Evolutionary conservation across 345 rosid species (phyloP).

Genomic region (Melastoma malabathricum): DNA sequence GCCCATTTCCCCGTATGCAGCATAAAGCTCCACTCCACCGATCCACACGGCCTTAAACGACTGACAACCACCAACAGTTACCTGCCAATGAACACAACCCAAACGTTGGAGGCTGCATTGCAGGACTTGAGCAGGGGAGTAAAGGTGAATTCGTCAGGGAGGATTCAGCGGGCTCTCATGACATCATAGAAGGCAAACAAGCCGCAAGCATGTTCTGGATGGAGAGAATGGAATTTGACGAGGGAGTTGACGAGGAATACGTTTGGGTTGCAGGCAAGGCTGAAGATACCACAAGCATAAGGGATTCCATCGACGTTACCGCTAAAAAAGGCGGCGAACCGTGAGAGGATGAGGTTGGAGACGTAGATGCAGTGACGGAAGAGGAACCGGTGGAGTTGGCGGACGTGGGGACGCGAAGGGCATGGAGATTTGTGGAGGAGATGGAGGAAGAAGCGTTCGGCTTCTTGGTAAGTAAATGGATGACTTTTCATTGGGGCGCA

Average conservation of each 20-base stretch:
- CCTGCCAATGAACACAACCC: constrained; percentile 3
- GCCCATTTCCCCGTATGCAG: constrained; percentile 1
- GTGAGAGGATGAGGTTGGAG: constrained; percentile 16
- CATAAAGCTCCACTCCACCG: constrained; percentile 11
- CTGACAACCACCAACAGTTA: constrained; percentile 6
- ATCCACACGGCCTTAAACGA: constrained; percentile 9
- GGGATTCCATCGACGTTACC: constrained; percentile 7
- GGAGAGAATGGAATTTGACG: constrained; percentile 11
- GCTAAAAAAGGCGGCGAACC: constrained; percentile 9
- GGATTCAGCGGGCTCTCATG: constrained; percentile 8
- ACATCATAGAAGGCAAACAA: constrained; percentile 4
- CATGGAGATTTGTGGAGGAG: constrained; percentile 8
- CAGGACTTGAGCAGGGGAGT: constrained; percentile 9
- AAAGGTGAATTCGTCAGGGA: constrained; percentile 13
- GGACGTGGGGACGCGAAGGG: constrained; percentile 5
- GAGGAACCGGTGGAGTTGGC: constrained; percentile 11
- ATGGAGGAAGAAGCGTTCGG: constrained; percentile 12
- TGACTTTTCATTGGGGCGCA: constrained; percentile 4
- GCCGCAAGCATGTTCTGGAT: constrained; percentile 5
- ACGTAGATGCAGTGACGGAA: constrained; percentile 12
- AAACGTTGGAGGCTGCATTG: constrained; percentile 1
- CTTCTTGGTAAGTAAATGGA: constrained; percentile 6
- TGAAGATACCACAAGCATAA: constrained; percentile 9
- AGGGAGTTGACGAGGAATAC: constrained; percentile 13
- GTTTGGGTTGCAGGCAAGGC: constrained; percentile 8